Base-by-base conservation (phyloP, 371 early-diverging fungal species). In the Nosema muscidifuracis region DNA sequence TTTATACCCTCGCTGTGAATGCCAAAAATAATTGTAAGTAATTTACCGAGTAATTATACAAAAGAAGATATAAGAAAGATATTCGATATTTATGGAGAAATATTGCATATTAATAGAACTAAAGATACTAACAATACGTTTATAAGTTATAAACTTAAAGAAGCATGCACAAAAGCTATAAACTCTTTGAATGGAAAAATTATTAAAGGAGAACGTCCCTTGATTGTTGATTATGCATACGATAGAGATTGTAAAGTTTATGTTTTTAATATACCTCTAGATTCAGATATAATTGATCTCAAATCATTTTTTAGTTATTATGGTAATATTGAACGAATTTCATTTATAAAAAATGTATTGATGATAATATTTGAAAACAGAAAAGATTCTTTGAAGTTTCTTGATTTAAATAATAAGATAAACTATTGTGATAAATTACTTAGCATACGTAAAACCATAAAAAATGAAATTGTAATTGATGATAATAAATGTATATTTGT, bases 21-120 rank as follows among this genome's bases (percentile, higher is more conserved):
- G 55, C 7, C 22, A 3, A 71, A 71, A 71, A 42, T 71, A 40
- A 63, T 71, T 53, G 71, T 71, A 71, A 71, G 64, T 61, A 71
- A 71, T 38, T 40, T 71, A 38, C 71, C 71, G 36, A 34, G 22
- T 53, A 62, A 63, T 55, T 71, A 53, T 42, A 50, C 47, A 26
- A 53, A 60, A 22, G 62, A 71, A 42, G 55, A 53, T 43, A 71
- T 63, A 16, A 20, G 38, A 20, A 26, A 31, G 26, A 60, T 71
- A 34, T 71, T 63, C 36, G 30, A 6, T 24, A 51, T 47, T 1
- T 71, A 63, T 51, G 71, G 71, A 36, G 31, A 50, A 15, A 71
- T 71, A 18, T 28, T 31, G 1, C 51, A 47, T n/a, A 63, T 71
- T 12, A 38, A 22, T 3, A 50, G 51, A 34, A 26, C 53, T 15